Conservation (phyloP, 768 basidiomycete genomes). For the Suillus placidus region DNA sequence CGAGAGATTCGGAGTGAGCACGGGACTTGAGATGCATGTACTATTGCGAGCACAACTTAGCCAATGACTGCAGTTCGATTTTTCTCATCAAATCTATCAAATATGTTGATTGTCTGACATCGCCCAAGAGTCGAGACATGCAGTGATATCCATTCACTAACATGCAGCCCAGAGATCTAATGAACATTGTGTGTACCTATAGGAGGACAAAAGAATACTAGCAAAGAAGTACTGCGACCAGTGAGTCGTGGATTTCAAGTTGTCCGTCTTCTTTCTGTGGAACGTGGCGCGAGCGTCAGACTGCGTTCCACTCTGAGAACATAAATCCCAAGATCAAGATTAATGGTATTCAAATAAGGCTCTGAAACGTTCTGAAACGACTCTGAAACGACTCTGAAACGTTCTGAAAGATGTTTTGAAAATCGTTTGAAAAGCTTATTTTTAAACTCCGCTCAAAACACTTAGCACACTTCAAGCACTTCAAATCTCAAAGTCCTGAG, state of each 20-base stretch:
- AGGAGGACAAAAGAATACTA: no score
- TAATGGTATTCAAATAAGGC: not conserved
- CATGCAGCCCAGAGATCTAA: not conserved
- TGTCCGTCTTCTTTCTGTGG: not conserved
- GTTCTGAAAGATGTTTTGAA: no score
- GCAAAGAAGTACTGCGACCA: not conserved
- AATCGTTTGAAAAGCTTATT: no score
- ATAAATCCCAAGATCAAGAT: not conserved
- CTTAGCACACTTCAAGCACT: no score
- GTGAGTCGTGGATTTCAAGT: not conserved
- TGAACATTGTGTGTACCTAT: not conserved
- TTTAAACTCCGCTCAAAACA: no score
- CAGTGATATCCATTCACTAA: not conserved
- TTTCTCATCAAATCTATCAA: not conserved
- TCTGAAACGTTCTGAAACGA: no score
- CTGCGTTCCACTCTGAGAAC: not conserved
- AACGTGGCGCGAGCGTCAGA: not conserved
- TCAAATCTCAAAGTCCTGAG: no score
- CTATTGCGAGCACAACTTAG: constrained; percentile 10
- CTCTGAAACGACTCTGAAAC: no score
- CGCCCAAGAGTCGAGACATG: not conserved
- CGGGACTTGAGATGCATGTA: not conserved
- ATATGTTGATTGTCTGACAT: not conserved
- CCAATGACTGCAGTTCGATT: not conserved
- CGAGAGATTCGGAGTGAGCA: not conserved